These are phyloP conservation scores for Pleurotus tuber-regium DNA, from an alignment of 768 basidiomycete species.

Conservation along the genomic window DNA sequence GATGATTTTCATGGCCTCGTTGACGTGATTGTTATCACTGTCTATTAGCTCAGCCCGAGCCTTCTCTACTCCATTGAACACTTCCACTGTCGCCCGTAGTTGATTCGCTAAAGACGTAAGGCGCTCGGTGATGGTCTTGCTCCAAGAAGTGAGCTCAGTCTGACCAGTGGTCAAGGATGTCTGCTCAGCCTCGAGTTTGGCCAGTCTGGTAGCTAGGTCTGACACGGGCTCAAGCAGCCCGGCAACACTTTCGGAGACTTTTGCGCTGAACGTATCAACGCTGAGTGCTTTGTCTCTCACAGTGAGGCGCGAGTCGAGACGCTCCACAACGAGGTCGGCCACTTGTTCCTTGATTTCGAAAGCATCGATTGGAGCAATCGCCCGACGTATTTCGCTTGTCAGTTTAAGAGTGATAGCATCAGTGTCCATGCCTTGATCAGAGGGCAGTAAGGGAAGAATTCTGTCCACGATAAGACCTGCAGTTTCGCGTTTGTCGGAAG, in stretches of 20 bases:
- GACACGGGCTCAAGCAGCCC: constrained; percentile 39
- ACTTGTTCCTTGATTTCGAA: constrained; percentile 90
- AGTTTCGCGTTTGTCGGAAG: constrained; percentile 87
- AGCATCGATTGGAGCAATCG: constrained; percentile 75
- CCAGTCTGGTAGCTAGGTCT: constrained; percentile 37
- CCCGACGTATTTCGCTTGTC: constrained; percentile 64
- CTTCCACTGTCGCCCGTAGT: constrained; percentile 41
- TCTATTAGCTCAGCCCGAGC: constrained; percentile 33
- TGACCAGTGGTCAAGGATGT: constrained; percentile 36
- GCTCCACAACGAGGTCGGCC: constrained; percentile 83
- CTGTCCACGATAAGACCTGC: constrained; percentile 76
- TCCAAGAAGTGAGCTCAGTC: constrained; percentile 34
- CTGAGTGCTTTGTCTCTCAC: constrained; percentile 73
- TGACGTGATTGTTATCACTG: constrained; percentile 20
- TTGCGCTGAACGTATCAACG: constrained; percentile 53
- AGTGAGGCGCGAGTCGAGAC: constrained; percentile 76
- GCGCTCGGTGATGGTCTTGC: constrained; percentile 37
- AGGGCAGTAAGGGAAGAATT: constrained; percentile 63
- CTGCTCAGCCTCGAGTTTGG: constrained; percentile 40
- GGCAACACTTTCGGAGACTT: constrained; percentile 52
- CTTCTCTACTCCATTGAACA: constrained; percentile 29
- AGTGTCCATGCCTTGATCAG: constrained; percentile 42
- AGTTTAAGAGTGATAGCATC: constrained; percentile 58
- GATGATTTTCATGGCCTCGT: constrained; percentile 39
- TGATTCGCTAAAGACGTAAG: constrained; percentile 48